These are phyloP conservation scores for Aureobasidium pullulans DNA, from an alignment of 2,329 filamentous ascomycete species.

Conservation along the genomic window DNA sequence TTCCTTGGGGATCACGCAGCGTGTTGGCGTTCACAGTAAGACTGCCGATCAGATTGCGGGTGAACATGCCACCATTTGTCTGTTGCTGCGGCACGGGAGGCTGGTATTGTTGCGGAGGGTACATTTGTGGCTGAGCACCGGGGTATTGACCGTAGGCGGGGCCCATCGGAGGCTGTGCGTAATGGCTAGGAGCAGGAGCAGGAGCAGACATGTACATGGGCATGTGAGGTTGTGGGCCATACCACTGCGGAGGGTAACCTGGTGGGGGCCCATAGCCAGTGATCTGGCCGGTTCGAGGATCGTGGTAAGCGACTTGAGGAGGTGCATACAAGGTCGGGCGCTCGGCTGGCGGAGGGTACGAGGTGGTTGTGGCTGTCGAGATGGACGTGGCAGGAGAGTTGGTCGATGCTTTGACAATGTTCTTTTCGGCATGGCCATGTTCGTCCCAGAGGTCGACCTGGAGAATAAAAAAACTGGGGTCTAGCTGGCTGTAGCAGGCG, in stretches of 20 bases:
- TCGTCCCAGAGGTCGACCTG: slow-evolving; percentile 63
- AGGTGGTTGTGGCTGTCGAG: slow-evolving; percentile 69
- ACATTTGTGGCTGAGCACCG: slow-evolving; percentile 5
- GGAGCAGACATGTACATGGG: not conserved
- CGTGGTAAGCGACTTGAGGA: slow-evolving; percentile 11
- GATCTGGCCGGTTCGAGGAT: slow-evolving; percentile 4
- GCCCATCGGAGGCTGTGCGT: slow-evolving; percentile 2
- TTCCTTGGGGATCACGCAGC: slow-evolving; percentile 68
- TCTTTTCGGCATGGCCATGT: slow-evolving; percentile 55
- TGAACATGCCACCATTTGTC: slow-evolving; percentile 74
- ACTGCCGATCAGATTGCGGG: slow-evolving; percentile 88
- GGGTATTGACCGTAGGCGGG: slow-evolving; percentile 16
- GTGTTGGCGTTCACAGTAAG: slow-evolving; percentile 82
- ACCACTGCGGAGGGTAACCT: not conserved
- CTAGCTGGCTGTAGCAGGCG: slow-evolving; percentile 41
- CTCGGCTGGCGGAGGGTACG: slow-evolving; percentile 55
- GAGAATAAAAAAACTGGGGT: slow-evolving; percentile 60
- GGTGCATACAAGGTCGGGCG: slow-evolving; percentile 18
- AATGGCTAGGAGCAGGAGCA: not conserved
- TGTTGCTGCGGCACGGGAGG: slow-evolving; percentile 22
- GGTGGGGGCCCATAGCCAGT: not conserved
- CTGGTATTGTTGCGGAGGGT: not conserved
- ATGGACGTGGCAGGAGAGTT: slow-evolving; percentile 63
- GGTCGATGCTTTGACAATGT: slow-evolving; percentile 58
- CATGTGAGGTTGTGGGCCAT: not conserved